Evolutionary conservation across 148 eudicot species (phyloP), one percentile per base, ranked within the genome.

Genomic region (Talinum fruticosum): DNA sequence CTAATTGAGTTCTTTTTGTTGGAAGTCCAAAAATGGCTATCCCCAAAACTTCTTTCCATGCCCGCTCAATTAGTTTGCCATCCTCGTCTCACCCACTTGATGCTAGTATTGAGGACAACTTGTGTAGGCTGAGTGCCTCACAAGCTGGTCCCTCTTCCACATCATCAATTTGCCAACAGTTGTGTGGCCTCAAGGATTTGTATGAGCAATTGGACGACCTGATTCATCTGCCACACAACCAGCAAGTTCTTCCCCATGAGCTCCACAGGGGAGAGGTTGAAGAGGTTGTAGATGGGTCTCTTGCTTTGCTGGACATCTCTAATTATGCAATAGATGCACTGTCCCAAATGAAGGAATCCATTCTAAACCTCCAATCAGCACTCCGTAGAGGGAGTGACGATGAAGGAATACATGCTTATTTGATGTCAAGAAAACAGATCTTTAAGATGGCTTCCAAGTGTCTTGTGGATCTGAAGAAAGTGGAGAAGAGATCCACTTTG

Each of bases 61-160:
- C 66, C 47, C 66, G 87, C 54, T 87, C 86, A 66, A 76, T 54
- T 69, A 87, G 89, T 81, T 59, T 87, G 8, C 87, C 89, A 26
- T 73, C 87, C 6, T 64, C 69, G 18, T 76, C 78, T 73, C 87
- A 87, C 66, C 87, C 86, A 13, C 59, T 79, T 6, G 54, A 82
- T 28, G 62, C 76, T 4, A 72, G 73, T 73, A 76, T 81, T 49
- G 84, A 87, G 36, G 72, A 74, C 73, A 79, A 71, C 15, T 70
- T 87, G 30, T 2, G 75, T 19, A 75, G 79, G 37, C 62, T 87
- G 26, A 82, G 61, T 65, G 76, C 85, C 7, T 78, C 82, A 12
- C 67, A 61, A 59, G 68, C 62, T 1, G 35, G 77, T 1, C 72
- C 83, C 34, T 75, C 85, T 0, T 82, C 86, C 1, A 64, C 79